Base-by-base conservation (phyloP, 2,329 filamentous ascomycete species). In the Juglanconis oblonga region DNA sequence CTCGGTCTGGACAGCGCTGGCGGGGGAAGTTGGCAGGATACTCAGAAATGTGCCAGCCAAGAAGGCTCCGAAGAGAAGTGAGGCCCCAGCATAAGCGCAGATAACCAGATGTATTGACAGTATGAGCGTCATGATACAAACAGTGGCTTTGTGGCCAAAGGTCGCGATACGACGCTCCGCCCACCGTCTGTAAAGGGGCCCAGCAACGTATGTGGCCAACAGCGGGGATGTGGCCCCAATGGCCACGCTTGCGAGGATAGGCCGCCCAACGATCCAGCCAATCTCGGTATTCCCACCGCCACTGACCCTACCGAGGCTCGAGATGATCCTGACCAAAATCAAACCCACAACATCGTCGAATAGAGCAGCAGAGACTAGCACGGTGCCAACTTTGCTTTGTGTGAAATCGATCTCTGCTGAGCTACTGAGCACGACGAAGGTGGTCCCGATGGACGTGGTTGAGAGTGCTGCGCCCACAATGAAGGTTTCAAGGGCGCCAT, bases 291-390 rank as follows among this genome's bases (percentile, higher is more conserved):
- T 31, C 10, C 58, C 55, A 6, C 59, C 61, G 2, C 52, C 59
- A n/a, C 64, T 53, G 14, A 67, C 60, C 13, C 55, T 59, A 8
- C 67, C 66, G 9, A 69, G 65, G 29, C 65, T 64, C 55, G 66
- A 64, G 48, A 68, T 68, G 14, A 68, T 64, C 51, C 66, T 65
- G 35, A 75, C 74, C 65, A 78, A 75, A 54, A 80, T 73, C 10
- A 80, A 72, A 3, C 76, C 77, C 1, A 74, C 72, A 1, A 79
- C 75, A 65, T 80, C 77, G 64, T 79, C 77, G 40, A 80, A 77
- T 29, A 80, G 74, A 9, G 77, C 77, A 0, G 77, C 77, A 64
- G 76, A 77, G 52, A 79, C 72, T 3, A 79, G 73, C 1, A 80
- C 71, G 10, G 75, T 74, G 17, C 77, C 76, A 1, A 79, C 72